Conservation (phyloP, 768 basidiomycete species). For the Panus rudis region DNA sequence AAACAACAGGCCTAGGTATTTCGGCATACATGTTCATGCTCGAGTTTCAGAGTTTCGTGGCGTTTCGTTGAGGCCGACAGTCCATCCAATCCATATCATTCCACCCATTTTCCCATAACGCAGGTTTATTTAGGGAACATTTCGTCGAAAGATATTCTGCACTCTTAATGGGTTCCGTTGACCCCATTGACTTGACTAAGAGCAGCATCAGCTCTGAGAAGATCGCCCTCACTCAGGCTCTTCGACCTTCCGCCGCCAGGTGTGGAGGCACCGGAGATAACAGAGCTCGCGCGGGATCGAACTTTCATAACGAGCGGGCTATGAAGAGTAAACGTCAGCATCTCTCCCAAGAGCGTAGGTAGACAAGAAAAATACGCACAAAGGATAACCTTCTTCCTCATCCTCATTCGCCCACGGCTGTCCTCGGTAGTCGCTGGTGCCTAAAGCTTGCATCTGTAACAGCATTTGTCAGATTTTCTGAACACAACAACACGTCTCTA, state of each 20-base stretch:
- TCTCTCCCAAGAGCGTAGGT: conserved; percentile 5
- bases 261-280: conserved; percentile 71
- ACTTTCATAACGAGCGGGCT: conserved; percentile 90
- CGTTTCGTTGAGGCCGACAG: too few relatives aligned
- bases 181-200: conserved; percentile 50
- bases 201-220: conserved; percentile 83
- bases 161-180: too few relatives aligned
- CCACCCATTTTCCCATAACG: too few relatives aligned
- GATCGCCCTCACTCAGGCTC: conserved; percentile 81
- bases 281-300: conserved; percentile 73
- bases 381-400: conserved; percentile 88
- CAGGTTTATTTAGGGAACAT: too few relatives aligned
- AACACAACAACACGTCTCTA: not conserved
- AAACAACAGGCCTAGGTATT: too few relatives aligned
- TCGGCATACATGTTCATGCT: too few relatives aligned
- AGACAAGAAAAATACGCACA: conserved; percentile 43
- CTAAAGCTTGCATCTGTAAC: conserved; percentile 74
- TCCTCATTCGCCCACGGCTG: conserved; percentile 58
- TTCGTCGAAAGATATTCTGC: too few relatives aligned
- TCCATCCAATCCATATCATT: too few relatives aligned
- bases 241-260: conserved; percentile 77
- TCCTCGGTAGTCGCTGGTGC: conserved; percentile 82
- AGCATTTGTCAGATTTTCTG: not conserved
- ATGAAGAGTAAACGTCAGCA: conserved; percentile 8
- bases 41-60: too few relatives aligned